phyloP scores from a whole-genome alignment of 208 protist species.

The Leptomonas pyrrhocoris region DNA sequence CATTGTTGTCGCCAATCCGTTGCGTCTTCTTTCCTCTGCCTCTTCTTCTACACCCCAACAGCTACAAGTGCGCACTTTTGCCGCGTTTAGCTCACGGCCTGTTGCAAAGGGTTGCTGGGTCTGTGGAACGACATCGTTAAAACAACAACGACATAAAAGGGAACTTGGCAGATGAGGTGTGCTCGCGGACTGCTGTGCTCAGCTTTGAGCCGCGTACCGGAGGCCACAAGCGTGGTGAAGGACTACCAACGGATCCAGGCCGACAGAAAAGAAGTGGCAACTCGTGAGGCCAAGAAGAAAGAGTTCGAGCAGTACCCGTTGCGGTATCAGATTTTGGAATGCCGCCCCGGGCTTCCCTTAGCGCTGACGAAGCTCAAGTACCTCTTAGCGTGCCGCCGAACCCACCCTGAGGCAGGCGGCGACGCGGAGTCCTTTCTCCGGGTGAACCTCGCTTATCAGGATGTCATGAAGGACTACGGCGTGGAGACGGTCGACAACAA shows the following conservation, averaged over 20 bases:
- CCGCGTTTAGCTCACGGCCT: not conserved
- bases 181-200: conserved; percentile 41
- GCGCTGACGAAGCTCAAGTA: conserved; percentile 86
- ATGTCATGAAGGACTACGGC: conserved; percentile 89
- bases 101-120: too few species aligned
- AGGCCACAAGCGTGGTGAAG: conserved; percentile 48
- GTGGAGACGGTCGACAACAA: conserved; percentile 85
- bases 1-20: too few species aligned
- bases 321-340: conserved; percentile 82
- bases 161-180: conserved; percentile 38
- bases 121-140: not conserved
- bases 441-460: conserved; percentile 83
- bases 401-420: conserved; percentile 84
- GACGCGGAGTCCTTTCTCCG: conserved; percentile 76
- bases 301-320: conserved; percentile 69
- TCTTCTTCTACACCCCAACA: too few species aligned
- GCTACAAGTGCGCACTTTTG: not conserved
- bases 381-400: conserved; percentile 72
- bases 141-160: not conserved
- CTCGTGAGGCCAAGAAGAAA: conserved; percentile 52
- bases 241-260: conserved; percentile 74
- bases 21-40: too few species aligned
- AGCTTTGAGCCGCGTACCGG: conserved; percentile 52
- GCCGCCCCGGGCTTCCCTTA: conserved; percentile 69
- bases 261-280: conserved; percentile 44